A percentile compares a stretch with the other conserved stretches of the same genome.
phyloP scores from a whole-genome alignment of 1,284 basidiomycete genomes.

The Apiotrichum porosum region DNA sequence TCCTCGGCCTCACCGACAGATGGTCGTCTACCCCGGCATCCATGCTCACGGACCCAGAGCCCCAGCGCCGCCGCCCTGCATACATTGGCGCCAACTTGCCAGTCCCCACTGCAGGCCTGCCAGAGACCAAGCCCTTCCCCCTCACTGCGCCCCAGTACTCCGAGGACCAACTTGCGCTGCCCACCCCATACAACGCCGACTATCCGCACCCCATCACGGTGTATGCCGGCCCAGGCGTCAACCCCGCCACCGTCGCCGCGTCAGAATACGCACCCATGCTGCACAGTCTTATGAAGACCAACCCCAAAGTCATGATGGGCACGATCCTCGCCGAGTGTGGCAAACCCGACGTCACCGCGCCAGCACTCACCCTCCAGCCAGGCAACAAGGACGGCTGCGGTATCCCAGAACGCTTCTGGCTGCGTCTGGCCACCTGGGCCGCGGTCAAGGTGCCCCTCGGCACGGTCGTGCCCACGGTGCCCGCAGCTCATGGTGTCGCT shows the following conservation, averaged over 20 bases:
- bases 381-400: slow-evolving; percentile 34
- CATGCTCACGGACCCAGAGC: too few species aligned
- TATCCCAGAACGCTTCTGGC: slow-evolving; percentile 38
- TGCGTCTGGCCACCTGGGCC: slow-evolving; percentile 6
- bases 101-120: slow-evolving; percentile 7
- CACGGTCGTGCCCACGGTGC: not conserved
- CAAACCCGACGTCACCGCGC: slow-evolving; percentile 19
- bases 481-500: too few species aligned
- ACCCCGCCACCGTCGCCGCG: slow-evolving; percentile 20
- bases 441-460: slow-evolving; percentile 19
- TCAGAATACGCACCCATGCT: slow-evolving; percentile 30
- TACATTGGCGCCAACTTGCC: slow-evolving; percentile 7
- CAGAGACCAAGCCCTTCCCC: slow-evolving; percentile 28
- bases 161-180: slow-evolving; percentile 24
- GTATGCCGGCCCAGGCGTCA: slow-evolving; percentile 40
- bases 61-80: slow-evolving; percentile 1
- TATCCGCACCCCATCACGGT: slow-evolving; percentile 43
- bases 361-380: slow-evolving; percentile 22
- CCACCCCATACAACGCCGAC: slow-evolving; percentile 35
- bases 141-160: slow-evolving; percentile 21
- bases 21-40: too few species aligned
- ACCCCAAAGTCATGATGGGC: slow-evolving; percentile 26
- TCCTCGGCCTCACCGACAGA: too few species aligned
- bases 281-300: slow-evolving; percentile 12
- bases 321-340: slow-evolving; percentile 30